Evolutionary conservation across 768 basidiomycete species (phyloP).

Genomic region (Crepidotus variabilis): DNA sequence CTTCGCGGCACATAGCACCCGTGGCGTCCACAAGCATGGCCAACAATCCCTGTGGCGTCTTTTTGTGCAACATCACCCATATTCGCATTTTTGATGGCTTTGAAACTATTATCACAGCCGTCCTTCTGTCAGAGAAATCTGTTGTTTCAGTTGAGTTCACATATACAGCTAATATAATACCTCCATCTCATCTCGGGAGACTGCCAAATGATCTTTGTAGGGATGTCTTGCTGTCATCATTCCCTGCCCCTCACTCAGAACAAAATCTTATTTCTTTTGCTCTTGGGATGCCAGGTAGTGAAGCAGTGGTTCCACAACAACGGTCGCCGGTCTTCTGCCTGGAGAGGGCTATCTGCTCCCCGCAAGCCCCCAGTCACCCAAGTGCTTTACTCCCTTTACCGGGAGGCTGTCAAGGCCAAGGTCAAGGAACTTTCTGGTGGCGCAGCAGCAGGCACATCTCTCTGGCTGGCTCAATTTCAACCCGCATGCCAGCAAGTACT

Average conservation of each 20-base stretch:
- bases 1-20: constrained; percentile 26
- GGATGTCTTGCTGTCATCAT: constrained; percentile 17
- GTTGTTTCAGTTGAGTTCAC: background rate
- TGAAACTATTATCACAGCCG: background rate
- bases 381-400: no score
- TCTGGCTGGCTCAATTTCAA: no score
- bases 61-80: background rate
- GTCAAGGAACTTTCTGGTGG: no score
- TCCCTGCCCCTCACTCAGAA: constrained; percentile 20
- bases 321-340: no score
- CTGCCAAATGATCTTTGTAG: constrained; percentile 20
- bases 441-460: no score
- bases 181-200: no score
- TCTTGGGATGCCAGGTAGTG: constrained; percentile 21
- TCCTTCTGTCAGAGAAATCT: constrained; percentile 7
- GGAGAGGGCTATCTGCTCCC: no score
- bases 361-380: no score
- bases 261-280: constrained; percentile 20
- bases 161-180: no score
- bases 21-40: constrained; percentile 25
- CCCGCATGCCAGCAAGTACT: no score
- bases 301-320: no score
- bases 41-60: constrained; percentile 24
- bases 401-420: no score
- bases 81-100: background rate